Evolutionary conservation across 192 early-diverging fungal species (phyloP).

Genomic region (Lobosporangium transversale): DNA sequence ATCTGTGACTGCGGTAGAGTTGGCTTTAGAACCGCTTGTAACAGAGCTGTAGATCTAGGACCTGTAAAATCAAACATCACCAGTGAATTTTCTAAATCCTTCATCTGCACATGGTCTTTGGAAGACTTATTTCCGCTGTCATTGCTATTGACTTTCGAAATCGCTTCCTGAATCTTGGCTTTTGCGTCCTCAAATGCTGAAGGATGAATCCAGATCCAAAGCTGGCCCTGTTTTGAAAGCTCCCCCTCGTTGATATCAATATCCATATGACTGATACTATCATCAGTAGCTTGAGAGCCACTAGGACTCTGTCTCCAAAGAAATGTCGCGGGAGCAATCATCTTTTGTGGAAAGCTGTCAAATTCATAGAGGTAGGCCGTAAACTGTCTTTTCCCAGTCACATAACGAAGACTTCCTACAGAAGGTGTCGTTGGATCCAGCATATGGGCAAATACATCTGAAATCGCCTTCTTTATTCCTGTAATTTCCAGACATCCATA

Average conservation of each 20-base stretch:
- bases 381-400: constrained; percentile 69
- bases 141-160: constrained; percentile 8
- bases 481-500: constrained; percentile 74
- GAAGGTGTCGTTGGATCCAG: constrained; percentile 68
- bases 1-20: no score
- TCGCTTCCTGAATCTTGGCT: constrained; percentile 34
- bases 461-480: constrained; percentile 63
- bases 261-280: no score
- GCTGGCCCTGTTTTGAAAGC: constrained; percentile 41
- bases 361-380: constrained; percentile 61
- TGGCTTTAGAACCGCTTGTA: constrained; percentile 71
- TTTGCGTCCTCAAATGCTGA: constrained; percentile 63
- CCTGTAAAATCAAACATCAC: constrained; percentile 90
- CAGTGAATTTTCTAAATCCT: constrained; percentile 67
- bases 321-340: constrained; percentile 79
- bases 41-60: constrained; percentile 78
- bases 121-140: constrained; percentile 4
- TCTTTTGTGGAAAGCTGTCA: constrained; percentile 63
- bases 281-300: not conserved
- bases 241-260: no score
- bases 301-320: constrained; percentile 73
- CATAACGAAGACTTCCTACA: constrained; percentile 60
- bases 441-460: constrained; percentile 60
- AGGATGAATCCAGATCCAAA: constrained; percentile 90
- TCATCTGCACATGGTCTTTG: constrained; percentile 27